Percentiles rank a stretch among this genome's conserved stretches.
phyloP scores from a whole-genome alignment of 192 early-diverging fungal species.

The Entophlyctis luteolus region DNA sequence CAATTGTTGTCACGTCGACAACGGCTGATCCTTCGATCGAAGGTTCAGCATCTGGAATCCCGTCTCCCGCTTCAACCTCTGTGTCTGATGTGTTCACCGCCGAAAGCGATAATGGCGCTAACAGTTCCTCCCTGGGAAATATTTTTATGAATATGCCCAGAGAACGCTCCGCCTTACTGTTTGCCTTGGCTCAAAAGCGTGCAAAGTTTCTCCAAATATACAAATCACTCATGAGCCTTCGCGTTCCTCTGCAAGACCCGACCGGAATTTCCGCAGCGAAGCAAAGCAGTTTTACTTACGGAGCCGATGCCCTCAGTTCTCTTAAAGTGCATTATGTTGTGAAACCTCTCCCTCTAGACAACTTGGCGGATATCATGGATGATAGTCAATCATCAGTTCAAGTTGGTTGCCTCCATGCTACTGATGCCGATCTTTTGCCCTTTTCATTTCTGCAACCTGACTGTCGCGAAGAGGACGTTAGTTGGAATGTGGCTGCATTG shows the following conservation, averaged over 20 bases:
- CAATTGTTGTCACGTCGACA: too few species aligned
- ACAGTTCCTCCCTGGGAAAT: too few species aligned
- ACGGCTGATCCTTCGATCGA: too few species aligned
- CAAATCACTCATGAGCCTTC: constrained; percentile 5
- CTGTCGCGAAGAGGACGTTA: constrained; percentile 6
- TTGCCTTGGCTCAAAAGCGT: too few species aligned
- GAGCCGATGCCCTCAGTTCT: neutral
- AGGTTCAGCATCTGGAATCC: too few species aligned
- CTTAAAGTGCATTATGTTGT: constrained; percentile 7
- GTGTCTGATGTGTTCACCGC: too few species aligned
- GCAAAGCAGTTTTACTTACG: neutral
- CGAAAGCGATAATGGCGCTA: too few species aligned
- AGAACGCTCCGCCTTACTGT: too few species aligned
- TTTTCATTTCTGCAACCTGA: constrained; percentile 20
- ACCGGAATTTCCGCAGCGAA: constrained; percentile 1
- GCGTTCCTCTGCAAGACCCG: constrained; percentile 12
- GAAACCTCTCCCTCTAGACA: neutral
- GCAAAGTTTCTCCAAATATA: too few species aligned
- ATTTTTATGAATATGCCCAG: too few species aligned
- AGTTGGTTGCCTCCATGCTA: neutral
- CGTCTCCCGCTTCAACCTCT: too few species aligned
- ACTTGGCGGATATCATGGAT: neutral
- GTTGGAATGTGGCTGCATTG: constrained; percentile 16
- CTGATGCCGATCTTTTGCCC: constrained; percentile 4
- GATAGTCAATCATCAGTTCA: neutral